phyloP scores from a whole-genome alignment of 2,329 filamentous ascomycete genomes.

The Sclerotinia minor region DNA sequence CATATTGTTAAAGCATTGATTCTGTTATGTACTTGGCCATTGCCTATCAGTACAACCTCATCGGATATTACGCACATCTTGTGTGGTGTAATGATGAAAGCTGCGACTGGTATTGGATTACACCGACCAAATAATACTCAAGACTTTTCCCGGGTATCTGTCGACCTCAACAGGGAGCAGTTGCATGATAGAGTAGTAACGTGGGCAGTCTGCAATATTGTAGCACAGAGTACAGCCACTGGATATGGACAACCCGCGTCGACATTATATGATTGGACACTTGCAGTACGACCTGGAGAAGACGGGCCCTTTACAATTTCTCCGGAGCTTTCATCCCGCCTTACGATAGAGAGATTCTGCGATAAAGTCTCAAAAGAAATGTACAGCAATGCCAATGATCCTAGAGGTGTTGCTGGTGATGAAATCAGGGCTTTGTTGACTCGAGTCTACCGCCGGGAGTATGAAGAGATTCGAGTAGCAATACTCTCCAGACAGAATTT shows the following conservation, averaged over 20 bases:
- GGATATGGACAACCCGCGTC: conserved; percentile 81
- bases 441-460: conserved; percentile 66
- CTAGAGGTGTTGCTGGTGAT: conserved; percentile 66
- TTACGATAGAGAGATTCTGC: conserved; percentile 72
- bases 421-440: conserved; percentile 67
- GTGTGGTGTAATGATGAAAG: conserved; percentile 83
- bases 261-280: conserved; percentile 73
- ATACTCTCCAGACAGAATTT: conserved; percentile 56
- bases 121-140: conserved; percentile 80
- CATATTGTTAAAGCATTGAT: conserved; percentile 80
- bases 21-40: conserved; percentile 76
- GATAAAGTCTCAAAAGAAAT: conserved; percentile 78
- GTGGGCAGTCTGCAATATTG: conserved; percentile 84
- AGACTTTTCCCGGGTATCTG: conserved; percentile 74
- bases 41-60: conserved; percentile 78
- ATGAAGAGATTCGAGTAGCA: conserved; percentile 61
- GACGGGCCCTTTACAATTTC: conserved; percentile 60
- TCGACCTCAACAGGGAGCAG: conserved; percentile 76
- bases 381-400: conserved; percentile 75
- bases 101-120: conserved; percentile 78
- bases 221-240: conserved; percentile 78
- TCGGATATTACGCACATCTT: conserved; percentile 77
- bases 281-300: conserved; percentile 61
- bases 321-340: conserved; percentile 63
- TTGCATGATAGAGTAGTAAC: conserved; percentile 76